Evolutionary conservation across 2,329 filamentous ascomycete species (phyloP).

Genomic region (Chaetomiaceae sp.): DNA sequence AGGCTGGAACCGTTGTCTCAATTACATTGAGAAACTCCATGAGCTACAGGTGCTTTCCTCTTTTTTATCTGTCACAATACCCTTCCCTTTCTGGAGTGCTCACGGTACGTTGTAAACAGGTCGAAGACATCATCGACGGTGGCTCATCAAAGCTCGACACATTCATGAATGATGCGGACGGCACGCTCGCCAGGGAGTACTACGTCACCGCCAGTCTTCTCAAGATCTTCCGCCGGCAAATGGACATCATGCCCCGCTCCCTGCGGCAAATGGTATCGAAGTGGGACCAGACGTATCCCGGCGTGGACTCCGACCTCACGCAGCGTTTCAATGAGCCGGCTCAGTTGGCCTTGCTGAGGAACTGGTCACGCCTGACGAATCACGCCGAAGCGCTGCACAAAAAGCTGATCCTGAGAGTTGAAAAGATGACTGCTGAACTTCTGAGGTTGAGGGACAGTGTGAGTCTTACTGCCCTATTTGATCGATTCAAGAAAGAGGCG

Average conservation of each 20-base stretch:
- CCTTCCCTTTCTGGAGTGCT: not conserved
- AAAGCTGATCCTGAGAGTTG: not conserved
- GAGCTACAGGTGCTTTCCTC: not conserved
- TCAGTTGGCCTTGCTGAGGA: not conserved
- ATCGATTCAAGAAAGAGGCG: no score
- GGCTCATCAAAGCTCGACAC: not conserved
- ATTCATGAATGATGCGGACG: not conserved
- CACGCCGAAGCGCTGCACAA: not conserved
- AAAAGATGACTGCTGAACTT: not conserved
- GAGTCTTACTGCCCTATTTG: not conserved
- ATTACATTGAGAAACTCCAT: slow-evolving; percentile 1
- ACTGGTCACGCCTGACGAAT: not conserved
- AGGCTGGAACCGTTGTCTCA: not conserved
- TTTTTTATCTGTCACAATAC: not conserved
- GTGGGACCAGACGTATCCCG: not conserved
- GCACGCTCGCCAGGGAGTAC: slow-evolving; percentile 1
- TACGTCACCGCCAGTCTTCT: slow-evolving; percentile 1
- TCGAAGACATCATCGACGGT: not conserved
- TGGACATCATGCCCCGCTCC: slow-evolving; percentile 1
- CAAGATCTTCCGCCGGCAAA: slow-evolving; percentile 3
- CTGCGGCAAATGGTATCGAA: not conserved
- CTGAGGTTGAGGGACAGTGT: slow-evolving; percentile 5
- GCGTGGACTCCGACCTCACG: not conserved
- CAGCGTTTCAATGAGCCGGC: not conserved
- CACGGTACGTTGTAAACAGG: not conserved